phyloP scores from a whole-genome alignment of 2,329 filamentous ascomycete genomes.

The Stagonosporopsis chrysanthemi region DNA sequence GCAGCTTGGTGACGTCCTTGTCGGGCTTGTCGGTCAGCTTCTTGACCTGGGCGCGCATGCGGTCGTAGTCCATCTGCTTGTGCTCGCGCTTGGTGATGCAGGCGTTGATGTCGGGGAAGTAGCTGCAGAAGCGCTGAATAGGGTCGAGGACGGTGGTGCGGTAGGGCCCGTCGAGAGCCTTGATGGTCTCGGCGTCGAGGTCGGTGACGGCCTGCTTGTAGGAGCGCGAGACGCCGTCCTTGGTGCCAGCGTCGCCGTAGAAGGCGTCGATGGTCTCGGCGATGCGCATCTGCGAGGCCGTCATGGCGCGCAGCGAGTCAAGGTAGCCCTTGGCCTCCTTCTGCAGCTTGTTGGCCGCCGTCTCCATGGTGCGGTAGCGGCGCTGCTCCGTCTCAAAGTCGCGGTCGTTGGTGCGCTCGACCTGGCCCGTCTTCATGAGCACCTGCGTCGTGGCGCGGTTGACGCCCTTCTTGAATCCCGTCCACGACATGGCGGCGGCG shows the following conservation, averaged over 20 bases:
- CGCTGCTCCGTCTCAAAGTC: slow-evolving; percentile 98
- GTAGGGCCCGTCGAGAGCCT: slow-evolving; percentile 95
- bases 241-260: slow-evolving; percentile 94
- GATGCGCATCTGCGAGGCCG: slow-evolving; percentile 98
- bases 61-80: slow-evolving; percentile 98
- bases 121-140: slow-evolving; percentile 94
- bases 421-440: slow-evolving; percentile 99
- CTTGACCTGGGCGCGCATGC: slow-evolving; percentile 94
- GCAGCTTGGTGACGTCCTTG: slow-evolving; percentile 96
- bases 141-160: slow-evolving; percentile 93
- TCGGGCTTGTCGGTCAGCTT: slow-evolving; percentile 97
- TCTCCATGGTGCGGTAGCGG: slow-evolving; percentile 97
- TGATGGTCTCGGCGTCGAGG: slow-evolving; percentile 97
- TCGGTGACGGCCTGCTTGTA: slow-evolving; percentile 99
- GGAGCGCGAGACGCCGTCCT: slow-evolving; percentile 91
- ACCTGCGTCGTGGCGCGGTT: slow-evolving; percentile 99
- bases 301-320: slow-evolving; percentile 97
- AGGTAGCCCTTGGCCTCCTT: slow-evolving; percentile 99
- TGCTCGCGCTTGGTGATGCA: slow-evolving; percentile 99
- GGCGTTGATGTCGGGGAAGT: slow-evolving; percentile 99
- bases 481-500: slow-evolving; percentile 57
- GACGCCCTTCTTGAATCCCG: slow-evolving; percentile 96
- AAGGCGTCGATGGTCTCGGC: slow-evolving; percentile 99
- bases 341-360: slow-evolving; percentile 87
- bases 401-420: slow-evolving; percentile 97